Evolutionary conservation across 306 rosid species (phyloP).

Genomic region (Castanea mollissima): DNA sequence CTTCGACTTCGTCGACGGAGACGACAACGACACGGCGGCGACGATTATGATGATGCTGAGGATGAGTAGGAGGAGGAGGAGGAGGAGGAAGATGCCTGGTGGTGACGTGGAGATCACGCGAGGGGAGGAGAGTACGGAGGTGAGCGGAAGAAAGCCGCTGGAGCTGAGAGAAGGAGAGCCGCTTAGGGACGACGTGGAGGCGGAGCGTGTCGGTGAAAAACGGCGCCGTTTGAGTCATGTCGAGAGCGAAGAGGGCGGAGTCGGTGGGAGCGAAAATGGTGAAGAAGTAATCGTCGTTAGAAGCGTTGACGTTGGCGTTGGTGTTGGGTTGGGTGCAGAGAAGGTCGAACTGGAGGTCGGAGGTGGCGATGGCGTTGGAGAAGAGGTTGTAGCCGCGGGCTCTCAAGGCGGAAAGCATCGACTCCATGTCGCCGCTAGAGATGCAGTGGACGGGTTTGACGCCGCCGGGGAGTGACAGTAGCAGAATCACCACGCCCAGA

Average conservation of each 20-base stretch:
- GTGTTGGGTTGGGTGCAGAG: constrained; percentile 18
- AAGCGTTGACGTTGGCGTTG: not conserved
- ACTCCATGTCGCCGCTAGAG: constrained; percentile 37
- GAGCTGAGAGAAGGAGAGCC: constrained; percentile 49
- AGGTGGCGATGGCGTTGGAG: constrained; percentile 65
- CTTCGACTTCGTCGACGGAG: constrained; percentile 33
- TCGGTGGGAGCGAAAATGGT: constrained; percentile 68
- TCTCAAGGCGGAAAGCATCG: constrained; percentile 48
- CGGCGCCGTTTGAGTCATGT: constrained; percentile 53
- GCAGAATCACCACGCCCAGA: not conserved
- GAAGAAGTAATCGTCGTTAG: constrained; percentile 16
- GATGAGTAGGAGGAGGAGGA: no score
- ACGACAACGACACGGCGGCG: not conserved
- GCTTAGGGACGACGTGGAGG: constrained; percentile 57
- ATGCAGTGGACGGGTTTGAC: constrained; percentile 8
- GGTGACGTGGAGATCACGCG: constrained; percentile 24
- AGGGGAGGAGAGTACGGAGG: constrained; percentile 50
- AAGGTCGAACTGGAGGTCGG: constrained; percentile 46
- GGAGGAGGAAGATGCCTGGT: constrained; percentile 1
- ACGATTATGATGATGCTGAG: not conserved
- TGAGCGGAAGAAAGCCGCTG: constrained; percentile 30
- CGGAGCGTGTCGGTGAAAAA: constrained; percentile 54
- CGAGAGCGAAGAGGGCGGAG: constrained; percentile 58
- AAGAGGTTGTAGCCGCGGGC: constrained; percentile 57
- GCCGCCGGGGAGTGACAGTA: not conserved